Evolutionary conservation across 2,329 filamentous ascomycete genomes (phyloP).

Genomic region (Akanthomyces dipterigenus): DNA sequence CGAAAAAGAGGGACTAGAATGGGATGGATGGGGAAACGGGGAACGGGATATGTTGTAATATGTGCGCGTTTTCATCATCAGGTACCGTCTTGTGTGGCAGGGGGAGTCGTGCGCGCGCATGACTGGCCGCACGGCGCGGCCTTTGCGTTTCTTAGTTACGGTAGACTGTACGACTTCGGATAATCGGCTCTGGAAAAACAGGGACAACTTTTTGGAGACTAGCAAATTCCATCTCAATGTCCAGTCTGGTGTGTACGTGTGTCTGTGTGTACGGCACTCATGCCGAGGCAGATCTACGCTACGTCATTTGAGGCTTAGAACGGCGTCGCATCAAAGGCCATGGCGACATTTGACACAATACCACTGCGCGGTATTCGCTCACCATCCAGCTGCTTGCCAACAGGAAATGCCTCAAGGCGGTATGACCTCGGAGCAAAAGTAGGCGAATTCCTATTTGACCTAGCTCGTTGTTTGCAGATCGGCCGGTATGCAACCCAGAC

Average conservation of each 20-base stretch:
- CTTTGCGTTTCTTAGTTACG: neutral
- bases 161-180: neutral
- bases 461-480: neutral
- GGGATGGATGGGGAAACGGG: neutral
- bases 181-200: neutral
- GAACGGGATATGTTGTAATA: slow-evolving; percentile 1
- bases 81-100: neutral
- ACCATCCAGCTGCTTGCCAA: neutral
- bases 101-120: neutral
- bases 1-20: slow-evolving; percentile 31
- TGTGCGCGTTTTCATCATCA: slow-evolving; percentile 3
- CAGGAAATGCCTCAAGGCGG: slow-evolving; percentile 4
- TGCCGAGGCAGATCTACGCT: neutral
- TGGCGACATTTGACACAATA: neutral
- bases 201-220: neutral
- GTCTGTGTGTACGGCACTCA: neutral
- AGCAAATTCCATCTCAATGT: neutral
- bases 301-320: neutral
- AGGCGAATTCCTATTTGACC: neutral
- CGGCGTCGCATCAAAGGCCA: neutral
- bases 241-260: neutral
- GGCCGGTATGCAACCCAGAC: neutral
- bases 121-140: neutral
- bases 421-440: neutral
- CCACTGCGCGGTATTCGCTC: neutral